A percentile compares a stretch with the other conserved stretches of the same genome.
phyloP scores from a whole-genome alignment of 1,284 basidiomycete species.

The Cryptococcus depauperatus region DNA sequence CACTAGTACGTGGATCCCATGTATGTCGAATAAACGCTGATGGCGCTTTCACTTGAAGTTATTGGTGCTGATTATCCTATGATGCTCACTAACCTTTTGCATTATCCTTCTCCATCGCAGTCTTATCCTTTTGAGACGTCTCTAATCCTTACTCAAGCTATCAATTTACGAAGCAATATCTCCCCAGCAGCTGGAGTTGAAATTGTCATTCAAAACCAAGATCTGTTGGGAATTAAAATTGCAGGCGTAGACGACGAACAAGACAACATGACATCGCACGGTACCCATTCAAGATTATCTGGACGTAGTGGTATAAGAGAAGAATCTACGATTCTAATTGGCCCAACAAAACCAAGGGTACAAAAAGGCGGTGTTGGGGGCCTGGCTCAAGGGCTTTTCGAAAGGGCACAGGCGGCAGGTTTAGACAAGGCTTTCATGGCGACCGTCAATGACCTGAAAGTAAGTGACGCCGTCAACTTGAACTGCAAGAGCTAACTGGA shows the following conservation, averaged over 20 bases:
- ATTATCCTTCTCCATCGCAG: conserved; percentile 56
- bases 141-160: conserved; percentile 71
- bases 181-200: conserved; percentile 63
- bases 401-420: conserved; percentile 44
- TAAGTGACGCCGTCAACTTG: conserved; percentile 14
- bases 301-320: conserved; percentile 4
- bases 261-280: background rate
- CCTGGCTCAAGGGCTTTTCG: conserved; percentile 41
- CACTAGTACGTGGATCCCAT: conserved; percentile 52
- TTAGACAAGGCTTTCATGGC: conserved; percentile 43
- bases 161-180: conserved; percentile 65
- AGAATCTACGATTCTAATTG: background rate
- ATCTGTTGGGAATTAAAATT: conserved; percentile 58
- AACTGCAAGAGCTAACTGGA: conserved; percentile 1
- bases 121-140: conserved; percentile 47
- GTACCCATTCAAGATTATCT: background rate
- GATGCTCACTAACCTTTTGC: conserved; percentile 70
- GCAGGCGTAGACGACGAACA: conserved; percentile 3
- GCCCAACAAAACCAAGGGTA: background rate
- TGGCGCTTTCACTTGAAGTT: conserved; percentile 50
- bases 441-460: conserved; percentile 40
- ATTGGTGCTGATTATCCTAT: conserved; percentile 74
- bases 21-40: background rate
- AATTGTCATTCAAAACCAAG: conserved; percentile 69
- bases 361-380: conserved; percentile 25